Base-by-base conservation (phyloP, 192 early-diverging fungal species). In the Gonapodya prolifera region DNA sequence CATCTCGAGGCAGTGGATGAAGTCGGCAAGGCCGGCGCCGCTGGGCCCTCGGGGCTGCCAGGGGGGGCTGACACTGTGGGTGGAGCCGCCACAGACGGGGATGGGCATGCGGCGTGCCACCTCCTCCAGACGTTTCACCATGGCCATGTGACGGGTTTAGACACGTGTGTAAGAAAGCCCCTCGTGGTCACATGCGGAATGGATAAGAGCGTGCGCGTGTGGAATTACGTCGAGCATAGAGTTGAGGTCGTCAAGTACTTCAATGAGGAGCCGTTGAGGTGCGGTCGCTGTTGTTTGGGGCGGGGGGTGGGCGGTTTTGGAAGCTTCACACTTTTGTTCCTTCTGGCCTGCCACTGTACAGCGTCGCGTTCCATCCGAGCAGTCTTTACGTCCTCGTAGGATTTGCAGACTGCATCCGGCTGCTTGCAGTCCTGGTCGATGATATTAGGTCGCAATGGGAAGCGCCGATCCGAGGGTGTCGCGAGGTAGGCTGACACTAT, bases 311-410 rank as follows among this genome's bases (percentile, higher is more conserved):
- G 45, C 8, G 45, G n/a, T n/a, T n/a, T n/a, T n/a, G n/a, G n/a
- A n/a, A n/a, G n/a, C n/a, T n/a, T n/a, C n/a, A n/a, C n/a, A n/a
- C n/a, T 23, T 61, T 23, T 8, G 45, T 23, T 61, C 8, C 45
- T 61, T 61, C 8, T 23, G 8, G 8, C 8, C 45, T 16, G 8
- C 45, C 8, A 8, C 23, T 86, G 23, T 89, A 83, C 76, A 80
- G 80, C 2, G 84, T 89, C 23, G 87, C 89, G 13, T 84, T 90
- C 33, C 89, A 90, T 76, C 89, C 89, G 18, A 85, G 83, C 17
- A 87, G 89, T 23, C 83, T 90, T 18, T 89, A 89, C 77, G 85
- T 90, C 69, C 80, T 90, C 2, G 89, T 89, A 33, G 89, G 89
- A 1, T 90, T 90, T 75, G 80, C 81, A 71, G 89, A 90, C 78